Conservation (phyloP, 345 rosid species). For the Salix purpurea region DNA sequence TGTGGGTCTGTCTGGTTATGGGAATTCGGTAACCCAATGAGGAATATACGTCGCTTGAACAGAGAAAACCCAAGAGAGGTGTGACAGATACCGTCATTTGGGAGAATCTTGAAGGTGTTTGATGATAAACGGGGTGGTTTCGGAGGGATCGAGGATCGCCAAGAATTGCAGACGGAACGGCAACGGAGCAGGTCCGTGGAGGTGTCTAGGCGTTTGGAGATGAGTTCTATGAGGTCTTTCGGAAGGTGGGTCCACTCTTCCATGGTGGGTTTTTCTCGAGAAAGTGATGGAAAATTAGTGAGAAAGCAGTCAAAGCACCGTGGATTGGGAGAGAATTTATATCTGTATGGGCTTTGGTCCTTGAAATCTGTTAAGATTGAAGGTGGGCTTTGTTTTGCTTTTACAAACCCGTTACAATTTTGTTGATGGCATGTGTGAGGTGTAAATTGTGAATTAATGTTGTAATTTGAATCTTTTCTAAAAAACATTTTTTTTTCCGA, state of each 20-base stretch:
- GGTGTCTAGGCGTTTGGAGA: conserved; percentile 45
- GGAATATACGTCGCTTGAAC: conserved; percentile 58
- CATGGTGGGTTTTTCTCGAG: conserved; percentile 30
- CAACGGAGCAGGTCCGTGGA: conserved; percentile 56
- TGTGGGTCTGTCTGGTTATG: conserved; percentile 17
- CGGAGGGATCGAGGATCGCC: conserved; percentile 60
- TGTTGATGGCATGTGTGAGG: too few relatives aligned
- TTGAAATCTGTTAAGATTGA: not conserved
- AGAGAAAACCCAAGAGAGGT: conserved; percentile 57
- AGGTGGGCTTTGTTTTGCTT: too few relatives aligned
- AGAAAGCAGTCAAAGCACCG: not conserved
- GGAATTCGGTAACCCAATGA: conserved; percentile 35
- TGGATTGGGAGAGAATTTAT: not conserved
- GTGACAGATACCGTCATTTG: conserved; percentile 42
- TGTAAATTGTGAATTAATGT: too few relatives aligned
- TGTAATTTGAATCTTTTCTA: too few relatives aligned
- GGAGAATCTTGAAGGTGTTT: conserved; percentile 46
- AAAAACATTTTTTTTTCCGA: too few relatives aligned
- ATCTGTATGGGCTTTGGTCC: not conserved
- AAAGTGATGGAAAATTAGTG: not conserved
- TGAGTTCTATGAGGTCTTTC: conserved; percentile 54
- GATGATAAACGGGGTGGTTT: conserved; percentile 25
- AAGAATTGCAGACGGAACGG: conserved; percentile 76
- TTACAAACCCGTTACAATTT: too few relatives aligned
- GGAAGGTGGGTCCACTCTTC: conserved; percentile 71